Evolutionary conservation across 2,329 filamentous ascomycete species (phyloP).

Genomic region (Botryotinia narcissicola): DNA sequence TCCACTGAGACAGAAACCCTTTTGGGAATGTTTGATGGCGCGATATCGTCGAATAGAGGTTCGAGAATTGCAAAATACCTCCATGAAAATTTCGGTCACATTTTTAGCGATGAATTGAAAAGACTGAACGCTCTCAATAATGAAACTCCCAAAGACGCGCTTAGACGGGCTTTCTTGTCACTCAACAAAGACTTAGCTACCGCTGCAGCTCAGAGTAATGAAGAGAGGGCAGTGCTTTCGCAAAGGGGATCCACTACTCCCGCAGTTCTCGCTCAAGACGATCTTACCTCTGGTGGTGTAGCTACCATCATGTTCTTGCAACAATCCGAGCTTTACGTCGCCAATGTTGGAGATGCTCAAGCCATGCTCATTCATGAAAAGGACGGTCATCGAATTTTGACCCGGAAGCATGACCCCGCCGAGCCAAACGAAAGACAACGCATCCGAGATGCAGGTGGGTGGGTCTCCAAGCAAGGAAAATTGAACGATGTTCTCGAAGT

Average conservation of each 20-base stretch:
- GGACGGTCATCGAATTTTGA: conserved; percentile 78
- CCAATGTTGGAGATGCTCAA: conserved; percentile 93
- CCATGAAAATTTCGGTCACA: conserved; percentile 89
- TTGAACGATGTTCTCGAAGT: conserved; percentile 90
- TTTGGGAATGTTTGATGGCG: conserved; percentile 93
- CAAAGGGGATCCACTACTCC: conserved; percentile 71
- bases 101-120: conserved; percentile 80
- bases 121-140: conserved; percentile 61
- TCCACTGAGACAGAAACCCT: conserved; percentile 87
- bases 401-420: conserved; percentile 89
- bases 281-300: conserved; percentile 84
- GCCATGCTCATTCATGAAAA: conserved; percentile 93
- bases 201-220: conserved; percentile 74
- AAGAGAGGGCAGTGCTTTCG: conserved; percentile 64
- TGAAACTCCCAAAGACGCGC: conserved; percentile 78
- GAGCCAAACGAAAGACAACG: conserved; percentile 79
- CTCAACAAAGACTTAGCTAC: conserved; percentile 94
- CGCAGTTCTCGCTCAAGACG: conserved; percentile 81
- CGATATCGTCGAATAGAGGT: conserved; percentile 81
- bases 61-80: conserved; percentile 96
- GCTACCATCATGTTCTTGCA: conserved; percentile 90
- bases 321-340: conserved; percentile 86
- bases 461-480: conserved; percentile 90
- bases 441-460: conserved; percentile 91
- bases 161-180: conserved; percentile 80